Evolutionary conservation across 106 monocot genomes (phyloP).

Genomic region (Vanilla planifolia): DNA sequence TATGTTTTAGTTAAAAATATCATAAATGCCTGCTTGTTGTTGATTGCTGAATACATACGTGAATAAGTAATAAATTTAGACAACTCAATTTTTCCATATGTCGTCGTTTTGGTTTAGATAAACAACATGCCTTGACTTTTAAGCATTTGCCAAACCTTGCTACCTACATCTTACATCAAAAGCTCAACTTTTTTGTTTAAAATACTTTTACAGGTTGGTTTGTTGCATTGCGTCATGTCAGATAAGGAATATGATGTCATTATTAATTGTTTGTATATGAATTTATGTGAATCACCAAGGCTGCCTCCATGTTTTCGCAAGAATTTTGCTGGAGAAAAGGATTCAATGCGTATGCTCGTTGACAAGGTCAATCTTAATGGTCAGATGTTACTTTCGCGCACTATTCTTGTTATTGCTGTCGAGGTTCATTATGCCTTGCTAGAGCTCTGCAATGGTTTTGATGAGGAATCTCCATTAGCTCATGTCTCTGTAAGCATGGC

Average conservation of each 20-base stretch:
- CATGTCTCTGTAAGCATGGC: conserved; percentile 63
- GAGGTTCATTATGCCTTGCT: conserved; percentile 73
- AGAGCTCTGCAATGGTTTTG: conserved; percentile 62
- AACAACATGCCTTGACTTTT: no score
- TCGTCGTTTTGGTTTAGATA: no score
- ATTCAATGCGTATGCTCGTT: conserved; percentile 79
- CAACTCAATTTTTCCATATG: no score
- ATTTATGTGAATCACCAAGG: conserved; percentile 71
- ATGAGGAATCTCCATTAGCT: conserved; percentile 79
- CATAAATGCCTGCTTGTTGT: no score
- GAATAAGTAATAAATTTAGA: no score
- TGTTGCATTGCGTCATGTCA: conserved; percentile 76
- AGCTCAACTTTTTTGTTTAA: conserved; percentile 8
- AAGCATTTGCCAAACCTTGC: no score
- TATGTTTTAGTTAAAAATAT: no score
- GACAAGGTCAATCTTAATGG: conserved; percentile 83
- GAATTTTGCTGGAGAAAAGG: conserved; percentile 39
- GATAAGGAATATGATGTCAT: conserved; percentile 92
- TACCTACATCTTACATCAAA: no score
- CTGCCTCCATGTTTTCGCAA: conserved; percentile 85
- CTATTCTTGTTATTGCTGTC: conserved; percentile 55
- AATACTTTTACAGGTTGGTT: conserved; percentile 56
- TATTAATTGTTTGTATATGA: conserved; percentile 66
- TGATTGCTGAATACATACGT: no score
- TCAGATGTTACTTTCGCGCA: conserved; percentile 52